Conservation (phyloP, 1,284 basidiomycete genomes). For the Austroboletus niveus region DNA sequence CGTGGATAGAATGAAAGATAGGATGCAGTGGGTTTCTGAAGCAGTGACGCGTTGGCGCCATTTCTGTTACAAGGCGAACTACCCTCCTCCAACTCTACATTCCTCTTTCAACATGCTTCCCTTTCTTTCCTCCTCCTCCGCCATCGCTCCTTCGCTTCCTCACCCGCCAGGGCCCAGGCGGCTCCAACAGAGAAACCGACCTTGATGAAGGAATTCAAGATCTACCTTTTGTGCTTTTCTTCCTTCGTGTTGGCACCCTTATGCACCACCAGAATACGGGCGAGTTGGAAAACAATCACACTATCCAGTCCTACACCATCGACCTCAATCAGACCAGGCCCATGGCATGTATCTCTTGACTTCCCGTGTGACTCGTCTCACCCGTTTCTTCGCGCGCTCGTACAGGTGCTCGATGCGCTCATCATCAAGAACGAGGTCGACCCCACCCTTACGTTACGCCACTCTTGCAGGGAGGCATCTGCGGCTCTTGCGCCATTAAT, state of each 20-base stretch:
- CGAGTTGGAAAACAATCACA: slow-evolving; percentile 89
- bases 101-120: no score
- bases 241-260: background rate
- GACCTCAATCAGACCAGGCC: slow-evolving; percentile 95
- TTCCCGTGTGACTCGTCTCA: no score
- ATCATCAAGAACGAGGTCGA: no score
- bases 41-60: no score
- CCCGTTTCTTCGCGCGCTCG: no score
- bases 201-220: no score
- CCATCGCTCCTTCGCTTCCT: slow-evolving; percentile 36
- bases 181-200: background rate
- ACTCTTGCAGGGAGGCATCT: slow-evolving; percentile 89
- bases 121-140: no score
- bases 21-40: no score
- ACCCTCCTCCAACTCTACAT: no score
- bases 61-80: slow-evolving; percentile 1
- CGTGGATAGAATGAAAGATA: no score
- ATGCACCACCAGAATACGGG: slow-evolving; percentile 80
- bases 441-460: no score
- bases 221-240: slow-evolving; percentile 22
- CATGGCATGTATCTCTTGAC: slow-evolving; percentile 62
- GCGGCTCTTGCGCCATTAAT: slow-evolving; percentile 99
- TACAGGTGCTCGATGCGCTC: no score
- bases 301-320: slow-evolving; percentile 88
- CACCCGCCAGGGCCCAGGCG: slow-evolving; percentile 26